Evolutionary conservation across 495 filamentous ascomycete species (phyloP).

Genomic region (Hyaloscypha variabilis): DNA sequence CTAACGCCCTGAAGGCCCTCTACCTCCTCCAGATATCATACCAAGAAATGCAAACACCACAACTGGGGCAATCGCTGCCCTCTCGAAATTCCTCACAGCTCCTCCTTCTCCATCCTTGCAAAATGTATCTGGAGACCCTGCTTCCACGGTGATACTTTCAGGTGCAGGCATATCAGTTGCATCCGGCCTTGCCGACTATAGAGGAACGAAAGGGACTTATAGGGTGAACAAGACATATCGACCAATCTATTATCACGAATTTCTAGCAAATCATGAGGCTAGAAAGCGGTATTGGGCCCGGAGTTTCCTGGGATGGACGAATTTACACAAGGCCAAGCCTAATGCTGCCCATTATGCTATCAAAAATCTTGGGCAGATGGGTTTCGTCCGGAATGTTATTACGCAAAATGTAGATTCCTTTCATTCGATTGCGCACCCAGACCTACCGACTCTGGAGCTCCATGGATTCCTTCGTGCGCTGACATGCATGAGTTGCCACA

Average conservation of each 20-base stretch:
- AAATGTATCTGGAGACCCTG: constrained; percentile 37
- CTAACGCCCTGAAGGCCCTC: constrained; percentile 42
- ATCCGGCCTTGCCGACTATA: constrained; percentile 90
- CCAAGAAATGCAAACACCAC: constrained; percentile 70
- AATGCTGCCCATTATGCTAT: constrained; percentile 83
- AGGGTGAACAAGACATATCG: constrained; percentile 85
- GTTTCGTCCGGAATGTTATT: constrained; percentile 73
- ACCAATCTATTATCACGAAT: constrained; percentile 93
- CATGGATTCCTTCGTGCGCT: constrained; percentile 87
- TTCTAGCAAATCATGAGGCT: constrained; percentile 77
- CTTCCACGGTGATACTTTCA: constrained; percentile 75
- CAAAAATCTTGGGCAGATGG: constrained; percentile 66
- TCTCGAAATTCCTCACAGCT: constrained; percentile 71
- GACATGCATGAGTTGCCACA: constrained; percentile 77
- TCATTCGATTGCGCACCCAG: constrained; percentile 76
- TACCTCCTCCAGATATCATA: constrained; percentile 77
- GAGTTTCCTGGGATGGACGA: constrained; percentile 91
- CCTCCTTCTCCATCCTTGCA: constrained; percentile 49
- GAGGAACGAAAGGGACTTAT: constrained; percentile 89
- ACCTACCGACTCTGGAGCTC: constrained; percentile 76
- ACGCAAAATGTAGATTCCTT: constrained; percentile 98
- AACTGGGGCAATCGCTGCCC: constrained; percentile 73
- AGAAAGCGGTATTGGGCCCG: constrained; percentile 96
- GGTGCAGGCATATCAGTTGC: constrained; percentile 94
- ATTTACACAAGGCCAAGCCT: constrained; percentile 72